Evolutionary conservation across 176 grass and related monocot genomes (phyloP), one percentile per base, ranked within the genome.

Genomic region (Echinochloa phyllopogon): DNA sequence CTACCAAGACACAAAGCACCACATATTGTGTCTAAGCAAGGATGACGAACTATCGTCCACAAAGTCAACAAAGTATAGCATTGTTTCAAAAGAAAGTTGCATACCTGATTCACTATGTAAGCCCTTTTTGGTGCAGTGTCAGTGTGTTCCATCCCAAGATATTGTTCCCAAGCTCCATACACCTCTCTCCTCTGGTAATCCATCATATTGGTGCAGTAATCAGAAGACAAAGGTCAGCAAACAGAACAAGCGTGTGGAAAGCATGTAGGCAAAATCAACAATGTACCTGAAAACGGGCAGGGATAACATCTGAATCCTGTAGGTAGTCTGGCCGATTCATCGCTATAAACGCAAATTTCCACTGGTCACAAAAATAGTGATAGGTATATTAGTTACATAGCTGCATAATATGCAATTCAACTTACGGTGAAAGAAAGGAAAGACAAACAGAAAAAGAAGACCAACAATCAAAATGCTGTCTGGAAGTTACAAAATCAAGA

Each of bases 91-190:
- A 71, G 2, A 69, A 45, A 47, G 18, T 16, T 38, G 36, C 52
- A 49, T 95, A 95, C 95, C 82, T 98, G 92, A 88, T 95, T 93
- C 43, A 76, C 84, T 72, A 84, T 84, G 69, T 91, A 80, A 38
- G 91, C 86, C 89, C 95, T 93, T 92, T 95, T 98, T 33, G 91
- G 91, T 90, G 95, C 65, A 74, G 89, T 93, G 72, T 98, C 95
- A 43, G 87, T 86, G 64, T 98, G 95, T 67, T 98, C 93, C 75
- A 98, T 65, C 53, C 95, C 95, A 90, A 98, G 95, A 86, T 98
- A 98, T 44, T 98, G 95, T 74, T 98, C 95, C 95, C 95, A 98
- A 24, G 93, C 95, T 85, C 93, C 95, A 92, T 98, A 98, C 23
- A 95, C 90, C 73, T 98, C 93, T 86, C 91, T 95, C 83, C 85